Conservation (phyloP, 2,329 filamentous ascomycete genomes). For the Aureobasidium subglaciale region DNA sequence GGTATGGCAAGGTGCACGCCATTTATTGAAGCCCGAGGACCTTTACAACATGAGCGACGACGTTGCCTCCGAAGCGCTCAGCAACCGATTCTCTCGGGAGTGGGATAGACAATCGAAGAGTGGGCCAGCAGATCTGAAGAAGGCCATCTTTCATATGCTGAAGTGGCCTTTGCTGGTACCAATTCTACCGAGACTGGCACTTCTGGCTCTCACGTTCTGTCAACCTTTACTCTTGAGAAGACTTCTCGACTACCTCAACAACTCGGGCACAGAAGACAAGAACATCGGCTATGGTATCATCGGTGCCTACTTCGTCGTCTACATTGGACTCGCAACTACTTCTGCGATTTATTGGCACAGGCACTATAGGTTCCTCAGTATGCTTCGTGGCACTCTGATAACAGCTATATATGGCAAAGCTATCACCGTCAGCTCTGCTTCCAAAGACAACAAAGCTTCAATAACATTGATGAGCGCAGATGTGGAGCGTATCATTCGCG, state of each 20-base stretch:
- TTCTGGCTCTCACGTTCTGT: conserved; percentile 14
- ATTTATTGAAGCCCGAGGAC: conserved; percentile 9
- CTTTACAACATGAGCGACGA: conserved; percentile 12
- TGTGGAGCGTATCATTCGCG: conserved; percentile 3
- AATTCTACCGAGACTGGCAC: conserved; percentile 20
- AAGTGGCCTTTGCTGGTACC: conserved; percentile 24
- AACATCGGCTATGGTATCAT: conserved; percentile 26
- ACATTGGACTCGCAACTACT: conserved; percentile 24
- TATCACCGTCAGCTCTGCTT: background rate
- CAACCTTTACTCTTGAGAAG: conserved; percentile 12
- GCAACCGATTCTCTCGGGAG: background rate
- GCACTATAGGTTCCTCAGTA: conserved; percentile 6
- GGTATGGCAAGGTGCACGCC: conserved; percentile 10
- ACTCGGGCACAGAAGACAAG: background rate
- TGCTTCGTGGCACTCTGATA: conserved; percentile 11
- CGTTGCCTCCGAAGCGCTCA: conserved; percentile 10
- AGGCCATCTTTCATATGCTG: background rate
- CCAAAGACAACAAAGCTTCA: background rate
- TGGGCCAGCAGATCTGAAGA: background rate
- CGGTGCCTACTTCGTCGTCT: conserved; percentile 28
- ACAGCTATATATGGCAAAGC: conserved; percentile 9
- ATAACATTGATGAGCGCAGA: conserved; percentile 13
- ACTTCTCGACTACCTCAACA: conserved; percentile 8
- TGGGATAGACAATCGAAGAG: background rate
- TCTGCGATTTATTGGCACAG: conserved; percentile 14